Base-by-base conservation (phyloP, 2,329 filamentous ascomycete species). In the Colletotrichum lentis region DNA sequence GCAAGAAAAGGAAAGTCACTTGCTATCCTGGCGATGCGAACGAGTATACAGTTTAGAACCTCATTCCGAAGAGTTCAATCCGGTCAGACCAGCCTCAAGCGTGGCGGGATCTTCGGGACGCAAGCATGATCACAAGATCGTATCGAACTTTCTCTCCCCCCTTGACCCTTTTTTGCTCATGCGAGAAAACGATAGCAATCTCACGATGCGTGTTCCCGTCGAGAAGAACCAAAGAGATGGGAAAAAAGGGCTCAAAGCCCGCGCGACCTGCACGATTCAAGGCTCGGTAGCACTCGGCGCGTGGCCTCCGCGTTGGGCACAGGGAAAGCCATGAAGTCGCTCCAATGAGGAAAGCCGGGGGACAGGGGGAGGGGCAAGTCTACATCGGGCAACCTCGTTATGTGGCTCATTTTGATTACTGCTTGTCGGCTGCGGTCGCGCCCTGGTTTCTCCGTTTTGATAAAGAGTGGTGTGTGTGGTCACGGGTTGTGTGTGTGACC, bases 71-170 rank as follows among this genome's bases (percentile, higher is more conserved):
- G 31, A 20, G 35, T 31, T 14, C 52, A 27, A n/a, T 35, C 2
- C 16, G n/a, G 31, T 2, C 31, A 49, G 44, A 47, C 31, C 35
- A 22, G 27, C 43, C 41, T 12, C 41, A 44, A 55, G 49, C 18
- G 50, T 53, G 66, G 39, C 66, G 66, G 66, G 62, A 69, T 66
- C 66, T 69, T 69, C 66, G 66, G 66, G 66, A 69, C 56, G 66
- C 47, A 20, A 22, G 41, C 7, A 69, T 12, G 62, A 41, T 69
- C 55, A 69, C 55, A 39, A 57, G 66, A 44, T n/a, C 39, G 44
- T 44, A 35, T 35, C 27, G 20, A 27, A 6, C 24, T 47, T 61
- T 20, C 46, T 27, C 22, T 27, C 24, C 8, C 37, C 10, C 53
- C 35, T 20, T 41, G 5, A 18, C 3, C 24, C n/a, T n/a, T 24